Evolutionary conservation across 306 rosid species (phyloP), one percentile per base, ranked within the genome.

Genomic region (Neltuma alba): DNA sequence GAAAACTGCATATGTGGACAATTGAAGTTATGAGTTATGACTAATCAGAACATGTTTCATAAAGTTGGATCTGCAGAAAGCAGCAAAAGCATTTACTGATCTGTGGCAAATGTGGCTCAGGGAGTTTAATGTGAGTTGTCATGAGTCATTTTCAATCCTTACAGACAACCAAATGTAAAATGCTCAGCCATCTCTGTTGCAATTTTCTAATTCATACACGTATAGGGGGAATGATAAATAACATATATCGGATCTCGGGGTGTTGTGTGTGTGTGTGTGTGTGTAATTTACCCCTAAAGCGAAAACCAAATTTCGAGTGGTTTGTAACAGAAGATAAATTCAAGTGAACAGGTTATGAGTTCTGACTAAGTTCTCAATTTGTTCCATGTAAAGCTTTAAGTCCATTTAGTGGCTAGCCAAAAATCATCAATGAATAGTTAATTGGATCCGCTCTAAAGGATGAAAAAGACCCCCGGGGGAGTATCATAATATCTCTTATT

Each of bases 1-100:
- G 64, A 58, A 34, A 25, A 27, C 7, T 12, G 33, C 34, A 58
- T 12, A 58, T 13, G 33, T 47, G 62, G 76, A 50, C 30, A 45
- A 71, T 30, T 60, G 66, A 60, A 71, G 15, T 30, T 47, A 9
- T 37, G 30, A 66, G 18, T 37, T 20, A 37, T 37, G 31, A 66
- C 45, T 66, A 36, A n/a, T 65, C 44, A 65, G 42, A 65, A n/a
- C 70, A 57, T 58, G 30, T 37, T 48, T 38, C 48, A 66, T 37
- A 66, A 66, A 31, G 16, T 30, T 30, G 37, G 37, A 70, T 33
- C 41, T 45, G 75, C 75, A 70, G 58, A 70, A 28, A 21, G 52
- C 73, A 68, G 74, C 34, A 21, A 23, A 30, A 28, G 57, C 74
- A 42, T 70, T 68, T 23, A 25, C 54, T 68, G 37, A 13, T 68